Evolutionary conservation across 306 rosid genomes (phyloP).

Genomic region (Parietaria judaica): DNA sequence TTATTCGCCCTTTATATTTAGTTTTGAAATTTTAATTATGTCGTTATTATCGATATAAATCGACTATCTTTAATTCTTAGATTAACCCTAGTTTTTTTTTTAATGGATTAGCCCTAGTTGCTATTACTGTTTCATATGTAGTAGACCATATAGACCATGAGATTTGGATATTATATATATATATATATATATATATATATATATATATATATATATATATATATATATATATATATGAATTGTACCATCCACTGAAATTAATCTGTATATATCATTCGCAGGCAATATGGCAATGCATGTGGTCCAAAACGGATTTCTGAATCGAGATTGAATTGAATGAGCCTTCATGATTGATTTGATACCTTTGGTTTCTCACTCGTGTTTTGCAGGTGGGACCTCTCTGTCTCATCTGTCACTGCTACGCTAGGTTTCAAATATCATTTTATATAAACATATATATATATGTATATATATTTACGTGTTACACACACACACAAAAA

Average conservation of each 20-base stretch:
- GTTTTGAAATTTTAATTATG: no score
- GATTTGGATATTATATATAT: background rate
- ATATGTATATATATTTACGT: no score
- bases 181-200: background rate
- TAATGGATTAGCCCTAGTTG: no score
- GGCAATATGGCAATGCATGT: background rate
- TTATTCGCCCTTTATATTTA: no score
- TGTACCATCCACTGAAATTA: no score
- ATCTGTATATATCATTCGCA: background rate
- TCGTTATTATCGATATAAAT: no score
- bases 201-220: no score
- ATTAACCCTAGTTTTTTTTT: no score
- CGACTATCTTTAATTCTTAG: no score
- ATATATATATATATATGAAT: background rate
- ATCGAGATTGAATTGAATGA: slow-evolving; percentile 5
- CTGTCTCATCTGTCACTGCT: background rate
- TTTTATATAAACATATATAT: no score
- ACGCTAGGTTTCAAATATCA: no score
- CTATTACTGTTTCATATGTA: background rate
- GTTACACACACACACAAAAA: no score
- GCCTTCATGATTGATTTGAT: slow-evolving; percentile 7
- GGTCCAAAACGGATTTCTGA: slow-evolving; percentile 6
- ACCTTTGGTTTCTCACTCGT: slow-evolving; percentile 2
- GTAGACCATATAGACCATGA: background rate
- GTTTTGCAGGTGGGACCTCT: slow-evolving; percentile 3